Evolutionary conservation across 257 asterid genomes (phyloP).

Genomic region (Penstemon newberryi): DNA sequence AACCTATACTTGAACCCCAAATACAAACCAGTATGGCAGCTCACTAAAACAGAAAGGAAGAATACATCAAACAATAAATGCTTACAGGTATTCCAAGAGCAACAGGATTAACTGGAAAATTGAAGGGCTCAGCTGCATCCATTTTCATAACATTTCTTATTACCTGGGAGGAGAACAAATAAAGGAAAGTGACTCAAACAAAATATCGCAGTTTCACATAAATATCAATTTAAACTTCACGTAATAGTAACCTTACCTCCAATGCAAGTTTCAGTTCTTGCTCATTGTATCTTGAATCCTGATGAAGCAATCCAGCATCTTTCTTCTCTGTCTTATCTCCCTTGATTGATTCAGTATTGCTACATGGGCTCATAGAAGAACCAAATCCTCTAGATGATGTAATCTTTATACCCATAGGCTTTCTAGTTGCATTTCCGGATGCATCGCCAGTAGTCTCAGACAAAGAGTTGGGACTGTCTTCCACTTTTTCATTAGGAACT

Average conservation of each 20-base stretch:
- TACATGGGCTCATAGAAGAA: constrained; percentile 88
- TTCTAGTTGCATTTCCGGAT: constrained; percentile 48
- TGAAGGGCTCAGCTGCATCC: constrained; percentile 96
- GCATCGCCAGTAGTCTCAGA: constrained; percentile 58
- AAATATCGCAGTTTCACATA: constrained; percentile 10
- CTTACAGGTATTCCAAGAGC: constrained; percentile 75
- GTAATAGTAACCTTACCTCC: constrained; percentile 57
- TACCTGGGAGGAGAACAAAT: constrained; percentile 51
- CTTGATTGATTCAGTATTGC: constrained; percentile 59
- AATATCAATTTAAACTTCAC: constrained; percentile 11
- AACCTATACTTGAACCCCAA: not conserved
- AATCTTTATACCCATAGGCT: constrained; percentile 66
- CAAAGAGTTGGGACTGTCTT: constrained; percentile 82
- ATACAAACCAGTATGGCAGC: not conserved
- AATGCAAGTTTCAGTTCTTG: constrained; percentile 74
- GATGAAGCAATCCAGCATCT: constrained; percentile 43
- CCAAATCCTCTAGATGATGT: constrained; percentile 74
- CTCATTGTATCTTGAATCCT: constrained; percentile 52
- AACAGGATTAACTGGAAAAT: constrained; percentile 82
- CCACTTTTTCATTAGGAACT: constrained; percentile 58
- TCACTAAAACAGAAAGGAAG: constrained; percentile 15
- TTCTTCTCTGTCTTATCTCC: constrained; percentile 63
- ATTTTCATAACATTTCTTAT: constrained; percentile 86
- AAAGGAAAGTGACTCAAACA: constrained; percentile 15
- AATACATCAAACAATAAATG: constrained; percentile 15